Base-by-base conservation (phyloP, 371 early-diverging fungal species). In the Mucor plumbeus region DNA sequence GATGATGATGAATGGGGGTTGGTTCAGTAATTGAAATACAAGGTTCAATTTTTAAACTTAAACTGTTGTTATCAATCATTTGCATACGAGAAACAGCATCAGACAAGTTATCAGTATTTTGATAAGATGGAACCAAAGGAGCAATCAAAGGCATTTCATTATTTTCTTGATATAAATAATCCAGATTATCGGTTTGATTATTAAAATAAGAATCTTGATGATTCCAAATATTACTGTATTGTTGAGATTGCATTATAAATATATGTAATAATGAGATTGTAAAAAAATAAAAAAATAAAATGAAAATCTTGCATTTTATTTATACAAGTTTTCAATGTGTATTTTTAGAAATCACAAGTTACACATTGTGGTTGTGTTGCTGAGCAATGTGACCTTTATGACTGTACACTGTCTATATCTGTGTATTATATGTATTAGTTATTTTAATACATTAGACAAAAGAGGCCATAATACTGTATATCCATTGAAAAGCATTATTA, bases 21-120 rank as follows among this genome's bases (percentile, higher is more conserved):
- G 73, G 70, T 26, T 73, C 73, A 9, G 73, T 73, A 39, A 73
- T 60, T 11, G 73, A 73, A n/a, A 73, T 73, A 57, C 73, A 66
- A 53, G 70, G 69, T 26, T 69, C 61, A 17, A 73, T 73, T 7
- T 73, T 64, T 35, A 69, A 35, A 21, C 71, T 70, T 11, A 66
- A 43, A 47, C 35, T 55, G 19, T 50, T n/a, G 3, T 60, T 38
- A 33, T 63, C 64, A 17, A 41, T 3, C 67, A 67, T 61, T 19
- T 67, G 53, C 67, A 67, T 38, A 15, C 61, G 55, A 41, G 67
- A 61, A 9, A 67, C 61, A 61, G 67, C 67, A 14, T 67, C 61
- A 48, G 55, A 35, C 15, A 67, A 26, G 35, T 56, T 61, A 3
- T 21, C 26, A 15, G 60, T 53, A n/a, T 34, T 34, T n/a, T 35